Evolutionary conservation across 306 rosid species (phyloP), one percentile per base, ranked within the genome.

Genomic region (Cicer arietinum): DNA sequence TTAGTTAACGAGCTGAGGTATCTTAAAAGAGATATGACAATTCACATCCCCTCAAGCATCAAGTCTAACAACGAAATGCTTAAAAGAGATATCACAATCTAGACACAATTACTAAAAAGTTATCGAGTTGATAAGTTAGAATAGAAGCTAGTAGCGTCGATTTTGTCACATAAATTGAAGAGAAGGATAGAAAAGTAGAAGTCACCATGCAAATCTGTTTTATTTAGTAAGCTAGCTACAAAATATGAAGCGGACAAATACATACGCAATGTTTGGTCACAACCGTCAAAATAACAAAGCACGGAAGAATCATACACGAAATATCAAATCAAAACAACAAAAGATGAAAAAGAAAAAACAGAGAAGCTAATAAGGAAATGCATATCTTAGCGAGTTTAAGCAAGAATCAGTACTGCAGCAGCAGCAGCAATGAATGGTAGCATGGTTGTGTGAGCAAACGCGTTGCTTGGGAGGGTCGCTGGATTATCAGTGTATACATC

Each of bases 381-480:
- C 77, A 83, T 70, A 73, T 67, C 60, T 71, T 5, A 64, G 71
- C 71, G 71, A 20, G 42, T 64, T 75, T 39, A 79, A 25, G 63
- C 81, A 54, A 81, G 69, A 47, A 86, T 67, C 53, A 66, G 1
- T 6, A 80, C 43, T 4, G 37, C 37, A 30, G 37, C 37, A 30
- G 83, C 87, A 69, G 69, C 75, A 10, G 74, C 84, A 20, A 82
- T 74, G 14, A 86, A 57, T 43, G 84, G 81, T 12, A 69, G 42
- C 85, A 85, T 13, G 53, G 77, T 81, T 71, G 83, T 86, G 44
- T 74, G 82, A 51, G 71, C 69, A 76, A 62, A 71, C 1, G 82
- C 81, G 17, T 41, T 59, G 45, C 1, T 72, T 1, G 78, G 22
- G 2, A 85, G 5, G 3, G 56, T 3, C 8, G 3, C 78, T 43